Evolutionary conservation across 371 early-diverging fungal genomes (phyloP).

Genomic region (Mortierella sp.): DNA sequence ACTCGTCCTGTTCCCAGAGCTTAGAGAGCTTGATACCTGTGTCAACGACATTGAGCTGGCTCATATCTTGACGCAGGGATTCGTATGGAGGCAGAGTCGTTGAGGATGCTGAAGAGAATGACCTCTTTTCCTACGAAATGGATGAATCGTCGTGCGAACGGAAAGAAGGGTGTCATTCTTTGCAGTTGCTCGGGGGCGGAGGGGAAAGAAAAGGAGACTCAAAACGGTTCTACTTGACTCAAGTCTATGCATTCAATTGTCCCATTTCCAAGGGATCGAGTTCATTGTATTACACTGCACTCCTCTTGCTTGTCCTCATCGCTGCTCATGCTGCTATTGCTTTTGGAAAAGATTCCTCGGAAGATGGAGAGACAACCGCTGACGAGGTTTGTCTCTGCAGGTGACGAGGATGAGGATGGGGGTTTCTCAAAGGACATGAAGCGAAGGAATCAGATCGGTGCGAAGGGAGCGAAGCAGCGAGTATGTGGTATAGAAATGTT

Average conservation of each 20-base stretch:
- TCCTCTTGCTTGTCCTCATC: no score
- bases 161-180: neutral
- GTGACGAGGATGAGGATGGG: neutral
- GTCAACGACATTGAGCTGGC: slow-evolving; percentile 4
- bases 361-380: slow-evolving; percentile 42
- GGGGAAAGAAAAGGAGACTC: neutral
- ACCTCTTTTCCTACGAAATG: slow-evolving; percentile 42
- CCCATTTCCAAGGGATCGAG: no score
- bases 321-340: neutral
- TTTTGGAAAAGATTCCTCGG: slow-evolving; percentile 20
- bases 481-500: neutral
- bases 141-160: no score
- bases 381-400: slow-evolving; percentile 1
- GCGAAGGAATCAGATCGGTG: neutral
- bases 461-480: neutral
- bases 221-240: no score
- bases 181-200: no score
- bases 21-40: slow-evolving; percentile 5
- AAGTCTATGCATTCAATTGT: no score
- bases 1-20: slow-evolving; percentile 37
- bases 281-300: no score
- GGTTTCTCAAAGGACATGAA: slow-evolving; percentile 28
- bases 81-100: slow-evolving; percentile 17
- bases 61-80: slow-evolving; percentile 24
- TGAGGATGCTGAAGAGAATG: slow-evolving; percentile 6